A percentile compares a stretch with the other conserved stretches of the same genome.
These are phyloP conservation scores for Aspergillus udagawae DNA, from an alignment of 2,329 filamentous ascomycete species.

Conservation along the genomic window DNA sequence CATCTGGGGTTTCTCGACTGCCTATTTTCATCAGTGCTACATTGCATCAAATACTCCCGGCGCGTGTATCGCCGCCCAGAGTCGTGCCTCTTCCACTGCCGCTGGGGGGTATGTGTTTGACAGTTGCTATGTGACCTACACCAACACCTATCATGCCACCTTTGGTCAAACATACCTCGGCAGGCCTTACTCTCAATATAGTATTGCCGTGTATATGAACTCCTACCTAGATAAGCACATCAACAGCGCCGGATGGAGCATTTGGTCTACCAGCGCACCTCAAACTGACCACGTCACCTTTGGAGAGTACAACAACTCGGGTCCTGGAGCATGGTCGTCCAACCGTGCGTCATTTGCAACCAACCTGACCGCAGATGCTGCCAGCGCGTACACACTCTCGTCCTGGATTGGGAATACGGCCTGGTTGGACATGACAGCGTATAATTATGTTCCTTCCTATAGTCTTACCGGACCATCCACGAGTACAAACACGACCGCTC, in stretches of 20 bases:
- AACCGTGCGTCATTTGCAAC: constrained; percentile 34
- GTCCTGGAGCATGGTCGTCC: constrained; percentile 31
- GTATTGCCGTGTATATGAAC: constrained; percentile 33
- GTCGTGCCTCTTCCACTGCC: not conserved
- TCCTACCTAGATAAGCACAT: constrained; percentile 35
- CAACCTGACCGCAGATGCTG: constrained; percentile 32
- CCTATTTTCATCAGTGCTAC: constrained; percentile 37
- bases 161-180: constrained; percentile 20
- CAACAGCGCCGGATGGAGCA: constrained; percentile 26
- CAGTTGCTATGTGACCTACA: not conserved
- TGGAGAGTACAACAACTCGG: constrained; percentile 31
- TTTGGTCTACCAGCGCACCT: constrained; percentile 30
- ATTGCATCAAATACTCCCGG: constrained; percentile 20
- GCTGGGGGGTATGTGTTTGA: not conserved
- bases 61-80: not conserved
- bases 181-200: constrained; percentile 23
- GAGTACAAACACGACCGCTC: no score
- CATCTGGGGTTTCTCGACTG: constrained; percentile 24
- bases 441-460: constrained; percentile 36
- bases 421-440: constrained; percentile 43
- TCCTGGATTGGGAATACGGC: constrained; percentile 40
- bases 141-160: constrained; percentile 5
- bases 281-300: constrained; percentile 35
- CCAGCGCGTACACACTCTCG: constrained; percentile 31
- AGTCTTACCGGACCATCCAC: constrained; percentile 17